These are phyloP conservation scores for Nephelium lappaceum DNA, from an alignment of 345 rosid genomes.

Conservation along the genomic window DNA sequence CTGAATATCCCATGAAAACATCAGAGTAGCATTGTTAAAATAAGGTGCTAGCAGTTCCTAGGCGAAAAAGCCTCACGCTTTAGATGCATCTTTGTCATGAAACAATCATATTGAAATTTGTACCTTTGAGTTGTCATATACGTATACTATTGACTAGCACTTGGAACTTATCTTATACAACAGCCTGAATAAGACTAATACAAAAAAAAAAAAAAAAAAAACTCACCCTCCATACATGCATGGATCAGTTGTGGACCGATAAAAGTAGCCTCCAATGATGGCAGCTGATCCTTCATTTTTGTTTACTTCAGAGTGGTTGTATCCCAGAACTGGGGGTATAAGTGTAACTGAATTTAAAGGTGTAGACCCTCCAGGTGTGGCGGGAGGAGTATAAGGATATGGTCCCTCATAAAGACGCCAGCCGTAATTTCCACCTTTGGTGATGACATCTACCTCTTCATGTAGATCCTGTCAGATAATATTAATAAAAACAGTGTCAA, in stretches of 20 bases:
- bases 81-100: background rate
- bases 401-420: conserved; percentile 88
- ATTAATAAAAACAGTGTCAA: background rate
- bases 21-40: background rate
- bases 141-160: background rate
- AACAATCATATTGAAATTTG: background rate
- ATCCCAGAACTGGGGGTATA: conserved; percentile 77
- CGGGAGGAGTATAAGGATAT: conserved; percentile 35
- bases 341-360: conserved; percentile 48
- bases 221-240: conserved; percentile 79
- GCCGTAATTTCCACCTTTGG: conserved; percentile 87
- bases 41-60: background rate
- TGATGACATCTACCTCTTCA: conserved; percentile 90
- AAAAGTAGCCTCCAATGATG: conserved; percentile 86
- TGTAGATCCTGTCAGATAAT: conserved; percentile 52
- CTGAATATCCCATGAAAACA: conserved; percentile 37
- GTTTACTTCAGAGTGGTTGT: conserved; percentile 85
- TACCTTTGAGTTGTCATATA: background rate
- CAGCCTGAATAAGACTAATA: background rate
- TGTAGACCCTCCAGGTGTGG: conserved; percentile 64
- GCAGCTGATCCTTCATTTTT: conserved; percentile 84
- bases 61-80: background rate
- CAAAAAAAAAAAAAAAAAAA: background rate
- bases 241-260: conserved; percentile 74
- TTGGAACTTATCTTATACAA: background rate